A percentile compares a stretch with the other conserved stretches of the same genome.
phyloP scores from a whole-genome alignment of 495 filamentous ascomycete species.

The Pseudomonodictys pantanalensis region DNA sequence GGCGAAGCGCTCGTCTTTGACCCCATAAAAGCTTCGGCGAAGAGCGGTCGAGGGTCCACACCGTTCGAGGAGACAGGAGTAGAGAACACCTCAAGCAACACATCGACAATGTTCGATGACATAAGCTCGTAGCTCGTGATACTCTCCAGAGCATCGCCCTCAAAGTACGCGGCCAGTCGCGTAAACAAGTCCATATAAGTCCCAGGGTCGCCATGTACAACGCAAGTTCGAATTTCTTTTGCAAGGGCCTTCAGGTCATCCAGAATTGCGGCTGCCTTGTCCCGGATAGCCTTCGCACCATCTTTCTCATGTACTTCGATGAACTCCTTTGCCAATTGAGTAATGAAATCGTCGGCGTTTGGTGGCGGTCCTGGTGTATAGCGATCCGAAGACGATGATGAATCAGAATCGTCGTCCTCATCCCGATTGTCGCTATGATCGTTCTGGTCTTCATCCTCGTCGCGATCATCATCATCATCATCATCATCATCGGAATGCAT shows the following conservation, averaged over 20 bases:
- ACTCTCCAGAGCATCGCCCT: conserved; percentile 80
- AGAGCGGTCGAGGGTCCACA: conserved; percentile 69
- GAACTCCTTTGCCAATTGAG: conserved; percentile 72
- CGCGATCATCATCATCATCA: conserved; percentile 60
- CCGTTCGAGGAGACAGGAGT: conserved; percentile 49
- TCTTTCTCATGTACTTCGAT: conserved; percentile 77
- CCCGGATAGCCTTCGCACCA: conserved; percentile 63
- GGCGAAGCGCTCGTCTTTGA: conserved; percentile 59
- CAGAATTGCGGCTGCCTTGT: conserved; percentile 73
- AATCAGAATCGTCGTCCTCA: conserved; percentile 56
- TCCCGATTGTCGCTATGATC: conserved; percentile 56
- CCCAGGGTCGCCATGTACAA: conserved; percentile 54
- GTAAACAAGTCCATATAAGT: conserved; percentile 65
- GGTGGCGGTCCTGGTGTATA: conserved; percentile 51
- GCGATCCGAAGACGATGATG: conserved; percentile 51
- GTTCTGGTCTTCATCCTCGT: conserved; percentile 57
- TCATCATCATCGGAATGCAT: conserved; percentile 55
- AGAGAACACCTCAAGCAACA: conserved; percentile 75
- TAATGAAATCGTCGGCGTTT: conserved; percentile 69
- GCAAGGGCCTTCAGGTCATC: conserved; percentile 69
- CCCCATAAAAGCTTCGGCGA: conserved; percentile 94
- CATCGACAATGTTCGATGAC: conserved; percentile 80
- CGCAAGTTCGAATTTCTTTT: conserved; percentile 65
- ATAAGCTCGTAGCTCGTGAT: conserved; percentile 97
- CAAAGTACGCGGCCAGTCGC: conserved; percentile 80